Evolutionary conservation across 2,329 filamentous ascomycete species (phyloP), one percentile per base, ranked within the genome.

Genomic region (Fusarium transvaalense): DNA sequence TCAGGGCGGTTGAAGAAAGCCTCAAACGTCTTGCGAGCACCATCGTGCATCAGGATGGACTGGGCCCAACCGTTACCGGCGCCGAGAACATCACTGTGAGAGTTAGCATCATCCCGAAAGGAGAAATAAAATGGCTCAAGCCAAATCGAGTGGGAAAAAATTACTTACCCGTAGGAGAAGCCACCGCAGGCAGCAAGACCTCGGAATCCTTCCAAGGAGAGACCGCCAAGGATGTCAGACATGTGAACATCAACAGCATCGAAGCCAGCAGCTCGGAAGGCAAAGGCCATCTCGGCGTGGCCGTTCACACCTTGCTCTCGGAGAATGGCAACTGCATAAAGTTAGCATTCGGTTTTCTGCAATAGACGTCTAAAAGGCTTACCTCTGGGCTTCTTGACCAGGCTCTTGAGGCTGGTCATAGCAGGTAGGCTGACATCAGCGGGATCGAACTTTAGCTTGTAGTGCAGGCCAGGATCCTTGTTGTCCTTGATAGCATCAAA

Each of bases 41-140:
- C 90, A 59, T 91, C 87, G 80, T 98, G 93, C 78, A 97, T 87
- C 19, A 98, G 86, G 38, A 98, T 94, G 3, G 92, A 95, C 81
- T 97, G 94, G 6, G 96, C 93, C 96, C 96, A 99, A 42, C 96
- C 96, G 75, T 95, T 92, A 54, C 96, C 96, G n/a, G 96, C 96
- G 61, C 95, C 96, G 1, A 98, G 79, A 17, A 84, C 82, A 73
- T 95, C 92, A 72, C 73, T 74, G 10, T 9, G 4, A 14, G 13
- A n/a, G 39, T 73, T 43, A 73, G 42, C 14, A 50, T 27, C 10
- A 10, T n/a, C 12, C 13, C 2, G 6, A 45, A n/a, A 41, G 8
- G 2, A 10, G 15, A 25, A 17, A 41, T 9, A 39, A 19, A 9
- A 19, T 12, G 9, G 39, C 8, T 6, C 5, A 42, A 17, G 7